Evolutionary conservation across 139 green algal species (phyloP).

Genomic region (Chlorella sorokiniana): DNA sequence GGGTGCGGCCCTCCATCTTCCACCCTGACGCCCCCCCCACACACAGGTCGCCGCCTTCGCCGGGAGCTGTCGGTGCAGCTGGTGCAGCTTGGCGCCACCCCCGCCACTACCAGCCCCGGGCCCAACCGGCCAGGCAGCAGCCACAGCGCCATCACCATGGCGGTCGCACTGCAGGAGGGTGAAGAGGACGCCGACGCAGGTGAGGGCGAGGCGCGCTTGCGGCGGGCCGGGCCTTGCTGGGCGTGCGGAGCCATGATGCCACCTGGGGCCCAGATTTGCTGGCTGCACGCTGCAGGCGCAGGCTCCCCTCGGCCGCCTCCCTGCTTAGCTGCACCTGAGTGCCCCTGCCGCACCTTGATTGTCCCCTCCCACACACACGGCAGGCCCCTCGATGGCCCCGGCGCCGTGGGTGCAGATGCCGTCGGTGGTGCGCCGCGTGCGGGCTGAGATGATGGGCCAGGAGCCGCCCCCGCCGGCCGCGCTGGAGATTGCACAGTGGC

Average conservation of each 20-base stretch:
- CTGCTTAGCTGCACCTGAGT: not conserved
- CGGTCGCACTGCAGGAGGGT: not conserved
- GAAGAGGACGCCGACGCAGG: not conserved
- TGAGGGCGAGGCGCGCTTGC: not conserved
- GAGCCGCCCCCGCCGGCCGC: not conserved
- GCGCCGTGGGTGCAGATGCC: constrained; percentile 21
- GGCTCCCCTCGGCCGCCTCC: too few species aligned
- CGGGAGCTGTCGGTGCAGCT: not conserved
- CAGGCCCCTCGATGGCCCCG: not conserved
- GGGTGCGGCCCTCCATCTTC: not conserved
- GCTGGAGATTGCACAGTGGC: not conserved
- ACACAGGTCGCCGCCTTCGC: not conserved
- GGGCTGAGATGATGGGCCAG: not conserved
- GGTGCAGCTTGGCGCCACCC: not conserved
- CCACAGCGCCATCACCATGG: constrained; percentile 7
- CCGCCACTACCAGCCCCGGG: not conserved
- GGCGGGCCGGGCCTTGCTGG: not conserved
- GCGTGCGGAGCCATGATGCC: not conserved
- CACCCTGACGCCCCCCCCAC: too few species aligned
- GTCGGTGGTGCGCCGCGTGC: not conserved
- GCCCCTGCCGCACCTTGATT: too few species aligned
- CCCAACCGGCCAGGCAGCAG: not conserved
- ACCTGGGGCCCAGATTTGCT: too few species aligned
- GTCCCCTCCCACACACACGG: too few species aligned
- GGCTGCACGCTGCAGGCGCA: too few species aligned